phyloP scores from a whole-genome alignment of 108 stramenopile species.

The Nannochloropsis gaditana region DNA sequence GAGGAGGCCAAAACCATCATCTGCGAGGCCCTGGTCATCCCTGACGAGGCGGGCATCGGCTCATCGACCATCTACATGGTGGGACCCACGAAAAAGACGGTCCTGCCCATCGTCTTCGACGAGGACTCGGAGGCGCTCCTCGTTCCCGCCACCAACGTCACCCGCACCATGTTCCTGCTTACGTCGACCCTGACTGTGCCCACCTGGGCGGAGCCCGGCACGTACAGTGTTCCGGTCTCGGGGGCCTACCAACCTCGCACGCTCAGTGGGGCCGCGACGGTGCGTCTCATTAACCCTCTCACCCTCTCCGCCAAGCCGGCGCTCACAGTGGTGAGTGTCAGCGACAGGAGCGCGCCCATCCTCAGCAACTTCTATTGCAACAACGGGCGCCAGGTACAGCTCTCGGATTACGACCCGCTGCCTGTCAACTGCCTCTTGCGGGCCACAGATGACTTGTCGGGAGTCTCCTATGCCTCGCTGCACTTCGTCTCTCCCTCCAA shows the following conservation, averaged over 20 bases:
- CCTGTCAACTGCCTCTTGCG: background rate
- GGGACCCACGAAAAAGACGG: background rate
- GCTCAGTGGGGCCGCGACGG: background rate
- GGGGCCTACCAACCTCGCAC: background rate
- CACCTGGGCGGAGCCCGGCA: background rate
- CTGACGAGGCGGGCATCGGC: background rate
- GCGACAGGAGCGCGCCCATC: background rate
- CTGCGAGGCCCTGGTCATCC: background rate
- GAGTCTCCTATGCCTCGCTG: background rate
- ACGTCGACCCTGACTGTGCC: background rate
- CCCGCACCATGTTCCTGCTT: slow-evolving; percentile 1
- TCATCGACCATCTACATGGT: background rate
- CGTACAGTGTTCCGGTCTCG: background rate
- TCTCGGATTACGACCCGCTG: background rate
- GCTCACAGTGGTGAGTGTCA: background rate
- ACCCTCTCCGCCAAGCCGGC: background rate
- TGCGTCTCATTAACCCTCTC: background rate
- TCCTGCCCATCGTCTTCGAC: background rate
- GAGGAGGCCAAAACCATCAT: slow-evolving; percentile 13
- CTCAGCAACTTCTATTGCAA: background rate
- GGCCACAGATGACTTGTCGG: background rate
- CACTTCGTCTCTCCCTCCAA: slow-evolving; percentile 9
- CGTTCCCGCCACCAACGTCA: background rate
- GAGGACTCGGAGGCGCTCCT: background rate
- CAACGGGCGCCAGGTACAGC: background rate